These are phyloP conservation scores for Lactarius deliciosus DNA, from an alignment of 768 basidiomycete species.

Conservation along the genomic window DNA sequence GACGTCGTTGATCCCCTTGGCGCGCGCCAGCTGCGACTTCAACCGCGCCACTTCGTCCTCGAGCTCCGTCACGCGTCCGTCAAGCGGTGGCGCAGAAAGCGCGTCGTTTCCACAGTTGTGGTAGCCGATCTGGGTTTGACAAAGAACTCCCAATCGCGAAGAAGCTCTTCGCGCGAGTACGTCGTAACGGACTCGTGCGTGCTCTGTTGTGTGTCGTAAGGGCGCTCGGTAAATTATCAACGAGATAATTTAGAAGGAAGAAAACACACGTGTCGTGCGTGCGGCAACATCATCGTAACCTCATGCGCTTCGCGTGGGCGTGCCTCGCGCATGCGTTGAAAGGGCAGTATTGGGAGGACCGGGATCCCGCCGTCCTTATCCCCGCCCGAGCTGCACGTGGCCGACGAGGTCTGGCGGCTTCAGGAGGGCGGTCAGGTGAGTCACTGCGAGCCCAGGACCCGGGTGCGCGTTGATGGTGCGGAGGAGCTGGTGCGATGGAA, in stretches of 20 bases:
- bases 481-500: conserved; percentile 86
- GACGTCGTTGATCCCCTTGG: conserved; percentile 87
- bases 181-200: conserved; percentile 31
- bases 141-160: conserved; percentile 67
- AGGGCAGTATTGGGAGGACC: conserved; percentile 61
- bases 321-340: conserved; percentile 70
- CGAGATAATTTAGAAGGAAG: not conserved
- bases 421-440: conserved; percentile 73
- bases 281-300: conserved; percentile 59
- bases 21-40: conserved; percentile 70
- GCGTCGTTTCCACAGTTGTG: conserved; percentile 32
- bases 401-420: conserved; percentile 87
- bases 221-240: conserved; percentile 9
- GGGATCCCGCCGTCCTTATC: conserved; percentile 55
- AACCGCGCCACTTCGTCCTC: conserved; percentile 69
- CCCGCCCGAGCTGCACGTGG: conserved; percentile 58
- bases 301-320: conserved; percentile 71
- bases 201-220: conserved; percentile 31
- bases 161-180: conserved; percentile 56
- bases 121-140: conserved; percentile 46
- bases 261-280: conserved; percentile 43
- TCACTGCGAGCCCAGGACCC: conserved; percentile 54
- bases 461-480: conserved; percentile 77
- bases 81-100: conserved; percentile 42
- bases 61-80: conserved; percentile 62